These are phyloP conservation scores for Rugonectria rugulosa DNA, from an alignment of 2,329 filamentous ascomycete species.

Conservation along the genomic window DNA sequence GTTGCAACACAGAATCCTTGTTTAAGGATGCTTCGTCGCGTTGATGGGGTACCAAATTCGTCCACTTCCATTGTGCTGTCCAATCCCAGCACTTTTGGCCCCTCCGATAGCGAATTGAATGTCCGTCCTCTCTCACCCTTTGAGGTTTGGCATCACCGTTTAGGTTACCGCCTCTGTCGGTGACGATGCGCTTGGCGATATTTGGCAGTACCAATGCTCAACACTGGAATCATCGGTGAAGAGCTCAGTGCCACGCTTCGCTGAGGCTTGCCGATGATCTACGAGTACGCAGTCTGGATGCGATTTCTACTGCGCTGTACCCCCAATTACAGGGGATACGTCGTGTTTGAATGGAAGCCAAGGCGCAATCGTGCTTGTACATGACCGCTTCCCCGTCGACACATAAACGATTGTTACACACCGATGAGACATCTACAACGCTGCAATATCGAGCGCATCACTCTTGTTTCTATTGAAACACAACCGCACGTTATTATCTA, in stretches of 20 bases:
- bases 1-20: slow-evolving; percentile 7
- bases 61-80: slow-evolving; percentile 9
- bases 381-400: slow-evolving; percentile 1
- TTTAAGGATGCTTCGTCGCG: slow-evolving; percentile 16
- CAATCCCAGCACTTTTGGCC: not conserved
- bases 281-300: slow-evolving; percentile 22
- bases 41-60: slow-evolving; percentile 12
- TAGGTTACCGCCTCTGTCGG: slow-evolving; percentile 14
- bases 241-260: slow-evolving; percentile 22
- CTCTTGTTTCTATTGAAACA: not conserved
- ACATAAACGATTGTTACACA: not conserved
- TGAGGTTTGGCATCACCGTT: slow-evolving; percentile 23
- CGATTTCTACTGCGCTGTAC: slow-evolving; percentile 15
- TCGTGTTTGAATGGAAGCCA: not conserved
- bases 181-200: slow-evolving; percentile 25
- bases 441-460: not conserved
- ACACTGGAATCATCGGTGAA: slow-evolving; percentile 19
- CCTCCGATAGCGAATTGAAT: not conserved
- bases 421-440: not conserved
- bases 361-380: slow-evolving; percentile 6
- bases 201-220: slow-evolving; percentile 15
- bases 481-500: slow-evolving; percentile 5
- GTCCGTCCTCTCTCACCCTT: slow-evolving; percentile 8
- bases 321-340: slow-evolving; percentile 6
- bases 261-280: slow-evolving; percentile 32